Evolutionary conservation across 2,329 filamentous ascomycete species (phyloP).

Genomic region (Albifimbria verrucaria): DNA sequence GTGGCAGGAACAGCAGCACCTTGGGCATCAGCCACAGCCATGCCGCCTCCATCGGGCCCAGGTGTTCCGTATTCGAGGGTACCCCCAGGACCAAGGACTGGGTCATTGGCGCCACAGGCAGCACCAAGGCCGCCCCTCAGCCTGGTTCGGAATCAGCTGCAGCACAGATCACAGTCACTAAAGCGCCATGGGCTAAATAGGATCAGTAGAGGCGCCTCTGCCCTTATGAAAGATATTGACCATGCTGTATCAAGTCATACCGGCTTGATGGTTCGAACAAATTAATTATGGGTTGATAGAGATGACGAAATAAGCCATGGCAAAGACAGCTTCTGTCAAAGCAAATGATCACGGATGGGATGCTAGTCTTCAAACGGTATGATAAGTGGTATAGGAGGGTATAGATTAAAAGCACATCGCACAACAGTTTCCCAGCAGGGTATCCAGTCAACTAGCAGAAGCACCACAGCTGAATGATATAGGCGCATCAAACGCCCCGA

Average conservation of each 20-base stretch:
- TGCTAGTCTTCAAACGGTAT: not conserved
- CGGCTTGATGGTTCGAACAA: too few species aligned
- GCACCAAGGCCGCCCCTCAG: slow-evolving; percentile 11
- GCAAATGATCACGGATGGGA: too few species aligned
- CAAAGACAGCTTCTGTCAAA: too few species aligned
- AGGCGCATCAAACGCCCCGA: too few species aligned
- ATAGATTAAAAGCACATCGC: slow-evolving; percentile 26
- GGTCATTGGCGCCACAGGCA: slow-evolving; percentile 16
- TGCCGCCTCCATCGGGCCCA: slow-evolving; percentile 29
- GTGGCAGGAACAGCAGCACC: slow-evolving; percentile 38
- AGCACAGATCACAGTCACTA: slow-evolving; percentile 39
- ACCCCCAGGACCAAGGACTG: slow-evolving; percentile 25
- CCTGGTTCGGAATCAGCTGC: slow-evolving; percentile 26
- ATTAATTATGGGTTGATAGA: too few species aligned
- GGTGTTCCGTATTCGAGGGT: slow-evolving; percentile 38
- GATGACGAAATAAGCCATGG: too few species aligned
- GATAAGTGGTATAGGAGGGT: slow-evolving; percentile 17
- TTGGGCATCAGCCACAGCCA: slow-evolving; percentile 40
- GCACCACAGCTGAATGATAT: too few species aligned
- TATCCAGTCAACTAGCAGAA: slow-evolving; percentile 28
- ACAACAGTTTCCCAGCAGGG: slow-evolving; percentile 21
- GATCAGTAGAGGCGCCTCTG: too few species aligned
- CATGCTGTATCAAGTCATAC: too few species aligned
- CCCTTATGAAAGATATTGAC: too few species aligned
- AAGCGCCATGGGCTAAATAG: slow-evolving; percentile 47